Conservation (phyloP, 2,329 filamentous ascomycete genomes). For the Beauveria australis region DNA sequence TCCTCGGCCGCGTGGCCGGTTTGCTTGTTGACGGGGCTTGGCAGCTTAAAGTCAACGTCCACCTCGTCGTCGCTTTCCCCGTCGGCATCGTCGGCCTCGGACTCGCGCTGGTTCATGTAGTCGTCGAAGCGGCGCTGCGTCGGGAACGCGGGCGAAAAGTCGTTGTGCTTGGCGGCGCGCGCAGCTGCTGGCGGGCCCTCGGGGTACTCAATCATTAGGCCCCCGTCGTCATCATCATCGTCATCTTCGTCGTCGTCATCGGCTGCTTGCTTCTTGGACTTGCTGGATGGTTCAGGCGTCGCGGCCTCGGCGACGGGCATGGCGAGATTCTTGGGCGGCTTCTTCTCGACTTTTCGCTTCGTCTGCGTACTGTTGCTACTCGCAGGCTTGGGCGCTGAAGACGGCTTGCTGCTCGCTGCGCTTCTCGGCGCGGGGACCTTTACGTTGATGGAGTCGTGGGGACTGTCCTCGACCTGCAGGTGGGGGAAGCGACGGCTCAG, state of each 20-base stretch:
- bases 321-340: constrained; percentile 25
- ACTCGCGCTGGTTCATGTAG: constrained; percentile 39
- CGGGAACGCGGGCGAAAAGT: constrained; percentile 44
- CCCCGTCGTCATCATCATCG: constrained; percentile 48
- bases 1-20: constrained; percentile 17
- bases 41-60: constrained; percentile 43
- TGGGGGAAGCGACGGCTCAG: constrained; percentile 61
- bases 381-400: constrained; percentile 7
- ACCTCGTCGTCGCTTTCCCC: constrained; percentile 41
- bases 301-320: constrained; percentile 21
- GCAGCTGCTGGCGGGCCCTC: constrained; percentile 33
- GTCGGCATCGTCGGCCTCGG: constrained; percentile 37
- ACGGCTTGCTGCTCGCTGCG: background rate
- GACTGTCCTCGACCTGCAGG: constrained; percentile 35
- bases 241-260: constrained; percentile 45
- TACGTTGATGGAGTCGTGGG: constrained; percentile 14
- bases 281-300: constrained; percentile 12
- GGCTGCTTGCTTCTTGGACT: constrained; percentile 25
- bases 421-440: background rate
- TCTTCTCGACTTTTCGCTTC: constrained; percentile 15
- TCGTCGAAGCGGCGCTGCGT: constrained; percentile 44
- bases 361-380: constrained; percentile 15
- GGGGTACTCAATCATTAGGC: constrained; percentile 52
- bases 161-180: constrained; percentile 22
- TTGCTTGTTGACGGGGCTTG: constrained; percentile 41